Conservation (phyloP, 257 asterid species). For the Lycium barbarum region DNA sequence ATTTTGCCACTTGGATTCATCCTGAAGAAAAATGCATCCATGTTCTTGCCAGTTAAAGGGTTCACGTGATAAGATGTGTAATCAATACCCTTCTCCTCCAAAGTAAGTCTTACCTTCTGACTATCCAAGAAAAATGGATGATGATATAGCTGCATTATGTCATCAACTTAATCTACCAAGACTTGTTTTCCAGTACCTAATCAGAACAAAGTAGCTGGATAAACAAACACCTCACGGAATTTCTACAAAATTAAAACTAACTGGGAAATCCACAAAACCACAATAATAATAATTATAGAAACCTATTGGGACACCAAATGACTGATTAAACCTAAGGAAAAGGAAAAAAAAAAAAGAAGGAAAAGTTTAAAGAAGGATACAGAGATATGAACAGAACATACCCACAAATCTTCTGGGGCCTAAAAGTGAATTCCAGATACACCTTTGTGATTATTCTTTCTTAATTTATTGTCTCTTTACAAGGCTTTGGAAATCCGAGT, state of each 20-base stretch:
- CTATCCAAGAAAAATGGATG: conserved; percentile 91
- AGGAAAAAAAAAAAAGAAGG: no score
- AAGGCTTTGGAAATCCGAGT: not conserved
- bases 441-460: not conserved
- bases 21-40: conserved; percentile 73
- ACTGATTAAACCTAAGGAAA: not conserved
- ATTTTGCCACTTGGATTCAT: conserved; percentile 78
- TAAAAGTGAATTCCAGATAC: not conserved
- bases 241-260: no score
- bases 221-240: not conserved
- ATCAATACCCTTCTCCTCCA: conserved; percentile 90
- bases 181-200: not conserved
- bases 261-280: no score
- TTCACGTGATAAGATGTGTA: conserved; percentile 86
- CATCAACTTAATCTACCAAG: conserved; percentile 31
- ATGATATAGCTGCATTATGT: conserved; percentile 85
- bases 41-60: conserved; percentile 90
- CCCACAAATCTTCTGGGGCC: no score
- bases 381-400: no score
- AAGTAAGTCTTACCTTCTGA: conserved; percentile 87
- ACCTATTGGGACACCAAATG: not conserved
- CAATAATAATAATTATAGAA: no score
- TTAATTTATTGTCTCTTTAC: not conserved
- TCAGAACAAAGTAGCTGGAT: not conserved
- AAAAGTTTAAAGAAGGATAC: no score